These are phyloP conservation scores for Calonectria pseudoturangicola DNA, from an alignment of 2,329 filamentous ascomycete species.

Conservation along the genomic window DNA sequence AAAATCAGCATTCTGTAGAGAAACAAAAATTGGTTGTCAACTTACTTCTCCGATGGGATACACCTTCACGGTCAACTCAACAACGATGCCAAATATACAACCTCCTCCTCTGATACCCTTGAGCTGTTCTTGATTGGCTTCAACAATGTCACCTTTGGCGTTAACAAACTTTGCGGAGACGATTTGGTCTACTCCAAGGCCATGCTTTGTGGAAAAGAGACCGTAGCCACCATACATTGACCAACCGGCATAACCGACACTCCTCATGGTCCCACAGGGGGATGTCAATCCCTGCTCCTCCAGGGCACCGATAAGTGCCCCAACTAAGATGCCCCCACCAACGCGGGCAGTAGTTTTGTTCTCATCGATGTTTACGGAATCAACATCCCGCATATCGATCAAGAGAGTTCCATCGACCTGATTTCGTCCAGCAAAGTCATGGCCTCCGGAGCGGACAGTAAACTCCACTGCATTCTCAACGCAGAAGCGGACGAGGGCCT, in stretches of 20 bases:
- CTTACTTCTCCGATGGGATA: slow-evolving; percentile 28
- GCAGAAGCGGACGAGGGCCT: slow-evolving; percentile 18
- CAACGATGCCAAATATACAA: slow-evolving; percentile 24
- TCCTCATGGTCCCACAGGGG: slow-evolving; percentile 23
- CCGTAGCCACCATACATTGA: slow-evolving; percentile 39
- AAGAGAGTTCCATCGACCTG: slow-evolving; percentile 18
- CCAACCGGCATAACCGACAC: slow-evolving; percentile 44
- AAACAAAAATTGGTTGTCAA: background rate
- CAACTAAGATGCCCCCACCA: slow-evolving; percentile 29
- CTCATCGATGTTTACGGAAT: background rate
- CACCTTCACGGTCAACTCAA: slow-evolving; percentile 28
- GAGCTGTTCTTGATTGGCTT: slow-evolving; percentile 31
- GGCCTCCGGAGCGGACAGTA: slow-evolving; percentile 29
- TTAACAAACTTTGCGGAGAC: slow-evolving; percentile 22
- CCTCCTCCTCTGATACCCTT: slow-evolving; percentile 39
- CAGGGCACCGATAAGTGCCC: rapidly evolving
- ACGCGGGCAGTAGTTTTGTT: slow-evolving; percentile 27
- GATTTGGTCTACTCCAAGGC: slow-evolving; percentile 40
- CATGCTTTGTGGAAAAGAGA: slow-evolving; percentile 1
- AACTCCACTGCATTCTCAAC: slow-evolving; percentile 18
- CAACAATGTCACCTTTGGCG: slow-evolving; percentile 17
- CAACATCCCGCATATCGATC: slow-evolving; percentile 46
- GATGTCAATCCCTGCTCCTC: background rate
- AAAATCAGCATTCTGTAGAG: background rate
- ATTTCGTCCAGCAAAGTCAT: slow-evolving; percentile 36